Conservation (phyloP, 2,329 filamentous ascomycete species). For the Clonostachys chloroleuca region DNA sequence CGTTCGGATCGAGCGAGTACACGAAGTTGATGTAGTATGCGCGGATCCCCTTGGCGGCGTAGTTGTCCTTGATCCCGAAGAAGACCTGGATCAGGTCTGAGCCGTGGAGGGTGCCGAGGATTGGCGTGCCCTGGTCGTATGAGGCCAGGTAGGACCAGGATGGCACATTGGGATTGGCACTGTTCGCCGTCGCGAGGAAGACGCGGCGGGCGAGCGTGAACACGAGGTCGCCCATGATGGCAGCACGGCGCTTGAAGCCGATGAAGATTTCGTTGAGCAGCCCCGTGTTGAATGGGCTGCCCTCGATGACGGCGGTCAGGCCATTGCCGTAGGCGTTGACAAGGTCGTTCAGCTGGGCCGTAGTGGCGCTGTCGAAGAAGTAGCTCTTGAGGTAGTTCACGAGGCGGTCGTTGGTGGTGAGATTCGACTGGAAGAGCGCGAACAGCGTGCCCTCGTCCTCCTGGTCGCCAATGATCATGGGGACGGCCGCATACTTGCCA, state of each 20-base stretch:
- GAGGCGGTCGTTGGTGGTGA: conserved; percentile 48
- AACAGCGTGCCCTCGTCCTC: conserved; percentile 66
- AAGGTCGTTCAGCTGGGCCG: conserved; percentile 35
- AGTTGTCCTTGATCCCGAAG: conserved; percentile 42
- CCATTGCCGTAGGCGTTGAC: conserved; percentile 49
- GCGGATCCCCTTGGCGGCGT: conserved; percentile 39
- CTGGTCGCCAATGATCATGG: conserved; percentile 59
- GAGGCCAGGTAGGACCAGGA: conserved; percentile 58
- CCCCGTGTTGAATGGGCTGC: conserved; percentile 57
- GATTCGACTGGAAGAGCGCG: conserved; percentile 50
- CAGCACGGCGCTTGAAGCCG: conserved; percentile 60
- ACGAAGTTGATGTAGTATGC: conserved; percentile 57
- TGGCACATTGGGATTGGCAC: conserved; percentile 37
- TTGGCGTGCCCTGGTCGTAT: conserved; percentile 53
- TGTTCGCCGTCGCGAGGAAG: conserved; percentile 37
- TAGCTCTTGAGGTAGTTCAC: conserved; percentile 44
- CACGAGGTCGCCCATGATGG: conserved; percentile 58
- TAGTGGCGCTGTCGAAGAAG: conserved; percentile 41
- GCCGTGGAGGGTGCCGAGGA: conserved; percentile 61
- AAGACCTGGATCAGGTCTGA: conserved; percentile 53
- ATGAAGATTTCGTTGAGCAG: conserved; percentile 57
- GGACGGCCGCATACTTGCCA: conserved; percentile 51
- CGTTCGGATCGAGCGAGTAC: conserved; percentile 52
- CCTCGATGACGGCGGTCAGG: conserved; percentile 41
- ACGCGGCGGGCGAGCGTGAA: conserved; percentile 36